Conservation (phyloP, 495 filamentous ascomycete genomes). For the Choiromyces venosus region DNA sequence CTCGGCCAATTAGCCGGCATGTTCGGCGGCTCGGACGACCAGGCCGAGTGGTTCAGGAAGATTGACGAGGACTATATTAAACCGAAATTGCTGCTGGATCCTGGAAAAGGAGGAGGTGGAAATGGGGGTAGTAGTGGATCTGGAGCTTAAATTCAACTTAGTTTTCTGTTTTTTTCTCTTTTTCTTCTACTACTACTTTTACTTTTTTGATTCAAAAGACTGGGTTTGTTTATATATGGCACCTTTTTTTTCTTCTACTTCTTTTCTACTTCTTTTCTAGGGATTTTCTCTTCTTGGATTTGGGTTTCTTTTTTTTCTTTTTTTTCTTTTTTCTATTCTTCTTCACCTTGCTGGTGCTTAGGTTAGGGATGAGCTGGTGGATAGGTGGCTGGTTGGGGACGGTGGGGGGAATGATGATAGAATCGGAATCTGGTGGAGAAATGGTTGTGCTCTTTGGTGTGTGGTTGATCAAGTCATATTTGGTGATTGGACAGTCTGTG, state of each 20-base stretch:
- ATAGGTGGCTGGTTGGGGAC: slow-evolving; percentile 4
- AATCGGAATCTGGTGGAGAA: background rate
- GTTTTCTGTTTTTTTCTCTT: slow-evolving; percentile 3
- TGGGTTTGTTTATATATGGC: background rate
- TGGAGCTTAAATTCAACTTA: slow-evolving; percentile 11
- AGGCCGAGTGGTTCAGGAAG: slow-evolving; percentile 84
- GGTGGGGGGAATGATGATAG: slow-evolving; percentile 17
- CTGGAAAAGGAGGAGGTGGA: slow-evolving; percentile 46
- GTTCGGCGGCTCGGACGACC: slow-evolving; percentile 75
- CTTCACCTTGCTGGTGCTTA: too few relatives aligned
- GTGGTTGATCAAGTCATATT: slow-evolving; percentile 5
- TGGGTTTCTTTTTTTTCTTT: slow-evolving; percentile 10
- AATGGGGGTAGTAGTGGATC: slow-evolving; percentile 22
- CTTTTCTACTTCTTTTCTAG: background rate
- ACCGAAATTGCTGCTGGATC: slow-evolving; percentile 81
- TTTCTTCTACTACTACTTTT: slow-evolving; percentile 12
- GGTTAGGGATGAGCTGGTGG: too few relatives aligned
- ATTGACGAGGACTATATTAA: slow-evolving; percentile 97
- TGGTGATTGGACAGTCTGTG: background rate
- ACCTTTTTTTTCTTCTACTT: background rate
- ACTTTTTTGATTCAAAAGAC: background rate
- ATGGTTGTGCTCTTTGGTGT: background rate
- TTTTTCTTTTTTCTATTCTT: background rate
- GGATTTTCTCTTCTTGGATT: slow-evolving; percentile 3
- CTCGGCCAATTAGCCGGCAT: slow-evolving; percentile 59